Percentiles rank a stretch among this genome's conserved stretches.
Evolutionary conservation across 176 grass and related monocot species (phyloP).

Genomic region (Phoenix dactylifera): DNA sequence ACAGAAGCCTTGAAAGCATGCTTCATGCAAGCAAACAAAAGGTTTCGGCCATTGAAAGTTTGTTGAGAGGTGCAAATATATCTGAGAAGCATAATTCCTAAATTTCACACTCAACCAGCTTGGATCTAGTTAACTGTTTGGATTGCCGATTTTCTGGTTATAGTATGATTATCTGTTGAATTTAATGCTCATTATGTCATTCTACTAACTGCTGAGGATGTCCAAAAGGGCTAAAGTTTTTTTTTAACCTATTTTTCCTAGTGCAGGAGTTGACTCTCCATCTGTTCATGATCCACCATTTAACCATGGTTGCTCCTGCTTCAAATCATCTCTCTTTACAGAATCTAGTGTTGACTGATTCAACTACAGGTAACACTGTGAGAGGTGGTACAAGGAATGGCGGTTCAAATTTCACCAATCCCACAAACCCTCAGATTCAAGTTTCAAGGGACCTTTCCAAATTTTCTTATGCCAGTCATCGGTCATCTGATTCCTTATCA

Average conservation of each 20-base stretch:
- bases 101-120: conserved; percentile 57
- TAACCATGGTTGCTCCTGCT: conserved; percentile 42
- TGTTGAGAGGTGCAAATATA: conserved; percentile 75
- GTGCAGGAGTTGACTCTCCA: conserved; percentile 89
- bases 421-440: conserved; percentile 36
- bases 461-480: conserved; percentile 60
- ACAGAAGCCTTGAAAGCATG: conserved; percentile 89
- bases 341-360: conserved; percentile 53
- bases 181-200: too few species aligned
- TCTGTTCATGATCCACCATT: conserved; percentile 75
- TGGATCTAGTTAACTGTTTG: conserved; percentile 82
- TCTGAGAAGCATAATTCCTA: conserved; percentile 71
- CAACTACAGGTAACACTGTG: conserved; percentile 45
- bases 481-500: conserved; percentile 52
- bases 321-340: conserved; percentile 58
- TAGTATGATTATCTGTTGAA: too few species aligned
- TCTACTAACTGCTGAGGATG: too few species aligned
- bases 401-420: conserved; percentile 48
- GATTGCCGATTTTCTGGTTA: conserved; percentile 12
- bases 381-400: conserved; percentile 59
- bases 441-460: conserved; percentile 54
- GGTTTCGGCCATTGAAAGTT: conserved; percentile 97
- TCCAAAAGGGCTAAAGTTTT: background rate
- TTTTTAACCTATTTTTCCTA: conserved; percentile 48
- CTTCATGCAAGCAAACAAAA: conserved; percentile 96